phyloP scores from a whole-genome alignment of 179 eudicot species.

The Vitellaria paradoxa region DNA sequence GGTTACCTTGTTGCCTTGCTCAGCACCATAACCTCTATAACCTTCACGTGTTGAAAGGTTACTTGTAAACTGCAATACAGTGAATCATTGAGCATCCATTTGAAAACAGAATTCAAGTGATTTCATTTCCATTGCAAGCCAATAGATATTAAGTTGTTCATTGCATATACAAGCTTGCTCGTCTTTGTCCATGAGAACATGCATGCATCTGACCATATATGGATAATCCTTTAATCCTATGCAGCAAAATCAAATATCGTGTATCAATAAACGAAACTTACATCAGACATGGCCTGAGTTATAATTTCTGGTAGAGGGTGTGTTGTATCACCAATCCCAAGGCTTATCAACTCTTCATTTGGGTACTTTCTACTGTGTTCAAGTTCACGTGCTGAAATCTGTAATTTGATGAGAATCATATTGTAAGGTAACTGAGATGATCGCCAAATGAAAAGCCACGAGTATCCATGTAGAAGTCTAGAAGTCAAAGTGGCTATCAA shows the following conservation, averaged over 20 bases:
- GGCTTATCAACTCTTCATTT: constrained; percentile 44
- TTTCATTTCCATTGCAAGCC: neutral
- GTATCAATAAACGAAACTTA: constrained; percentile 9
- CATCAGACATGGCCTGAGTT: constrained; percentile 47
- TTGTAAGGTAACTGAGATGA: neutral
- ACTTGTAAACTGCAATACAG: constrained; percentile 32
- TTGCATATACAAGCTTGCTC: neutral
- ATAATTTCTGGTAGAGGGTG: constrained; percentile 46
- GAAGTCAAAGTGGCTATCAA: too few species aligned
- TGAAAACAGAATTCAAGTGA: neutral
- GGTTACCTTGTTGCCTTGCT: constrained; percentile 54
- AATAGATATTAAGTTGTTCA: neutral
- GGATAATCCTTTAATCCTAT: too few species aligned
- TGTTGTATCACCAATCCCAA: constrained; percentile 56
- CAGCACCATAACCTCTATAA: constrained; percentile 63
- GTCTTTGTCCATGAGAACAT: too few species aligned
- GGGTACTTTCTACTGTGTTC: constrained; percentile 44
- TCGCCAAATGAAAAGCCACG: neutral
- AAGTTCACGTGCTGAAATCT: constrained; percentile 44
- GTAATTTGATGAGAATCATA: constrained; percentile 9
- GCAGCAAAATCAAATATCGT: too few species aligned
- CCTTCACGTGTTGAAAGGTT: constrained; percentile 44
- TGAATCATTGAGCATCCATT: neutral
- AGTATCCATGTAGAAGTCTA: neutral
- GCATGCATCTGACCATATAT: too few species aligned